Percentiles rank a stretch among this genome's conserved stretches.
These are phyloP conservation scores for Rubia balearica DNA, from an alignment of 305 asterid genomes.

Conservation along the genomic window DNA sequence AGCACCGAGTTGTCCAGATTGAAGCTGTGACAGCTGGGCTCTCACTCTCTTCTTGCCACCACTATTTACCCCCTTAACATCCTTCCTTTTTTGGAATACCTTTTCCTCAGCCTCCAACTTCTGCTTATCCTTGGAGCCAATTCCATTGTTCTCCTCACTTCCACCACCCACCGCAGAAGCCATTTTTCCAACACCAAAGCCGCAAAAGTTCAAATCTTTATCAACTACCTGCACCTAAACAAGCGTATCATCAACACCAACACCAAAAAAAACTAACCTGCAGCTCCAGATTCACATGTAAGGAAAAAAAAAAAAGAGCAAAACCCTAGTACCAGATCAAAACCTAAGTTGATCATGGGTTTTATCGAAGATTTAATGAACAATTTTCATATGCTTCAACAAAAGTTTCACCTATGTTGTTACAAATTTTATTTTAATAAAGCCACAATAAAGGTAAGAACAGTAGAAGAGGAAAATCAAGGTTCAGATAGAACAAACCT, in stretches of 20 bases:
- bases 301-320: not conserved
- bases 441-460: not conserved
- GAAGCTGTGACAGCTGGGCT: constrained; percentile 29
- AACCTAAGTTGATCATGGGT: not conserved
- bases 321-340: not conserved
- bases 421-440: no score
- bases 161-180: constrained; percentile 22
- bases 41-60: constrained; percentile 26
- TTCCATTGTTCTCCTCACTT: constrained; percentile 23
- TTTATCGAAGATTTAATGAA: not conserved
- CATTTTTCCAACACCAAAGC: constrained; percentile 18
- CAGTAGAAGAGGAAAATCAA: not conserved
- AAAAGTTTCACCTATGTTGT: not conserved
- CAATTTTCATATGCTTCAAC: not conserved
- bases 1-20: constrained; percentile 26
- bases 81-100: constrained; percentile 21
- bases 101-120: constrained; percentile 19
- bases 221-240: constrained; percentile 1
- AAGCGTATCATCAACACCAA: not conserved
- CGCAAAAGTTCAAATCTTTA: constrained; percentile 17
- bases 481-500: constrained; percentile 9
- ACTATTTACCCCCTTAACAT: constrained; percentile 21
- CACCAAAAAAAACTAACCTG: not conserved
- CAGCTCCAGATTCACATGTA: not conserved
- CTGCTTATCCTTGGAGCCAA: constrained; percentile 23